phyloP scores from a whole-genome alignment of 2,329 filamentous ascomycete species.

The Cladorrhinum sp. region DNA sequence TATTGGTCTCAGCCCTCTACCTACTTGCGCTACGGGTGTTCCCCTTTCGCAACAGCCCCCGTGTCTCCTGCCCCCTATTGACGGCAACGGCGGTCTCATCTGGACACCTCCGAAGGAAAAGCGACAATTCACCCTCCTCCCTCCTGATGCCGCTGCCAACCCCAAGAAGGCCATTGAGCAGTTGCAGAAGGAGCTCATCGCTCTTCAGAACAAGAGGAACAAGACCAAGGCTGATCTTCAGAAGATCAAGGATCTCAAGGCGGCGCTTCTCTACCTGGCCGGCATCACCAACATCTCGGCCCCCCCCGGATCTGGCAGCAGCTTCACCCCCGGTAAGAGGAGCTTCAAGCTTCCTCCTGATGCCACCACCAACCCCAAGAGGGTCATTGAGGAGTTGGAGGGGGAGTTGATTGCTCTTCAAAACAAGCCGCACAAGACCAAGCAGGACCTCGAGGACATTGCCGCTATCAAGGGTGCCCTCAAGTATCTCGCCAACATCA shows the following conservation, averaged over 20 bases:
- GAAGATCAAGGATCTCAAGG: conserved; percentile 24
- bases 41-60: conserved; percentile 21
- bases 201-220: conserved; percentile 27
- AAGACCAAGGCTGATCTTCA: conserved; percentile 23
- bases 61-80: conserved; percentile 22
- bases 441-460: conserved; percentile 19
- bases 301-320: conserved; percentile 21
- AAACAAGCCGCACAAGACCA: conserved; percentile 24
- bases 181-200: conserved; percentile 21
- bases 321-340: conserved; percentile 26
- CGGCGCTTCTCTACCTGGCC: conserved; percentile 21
- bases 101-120: conserved; percentile 16
- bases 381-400: conserved; percentile 21
- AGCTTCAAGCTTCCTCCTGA: conserved; percentile 21
- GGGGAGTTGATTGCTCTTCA: conserved; percentile 18
- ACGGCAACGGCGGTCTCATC: conserved; percentile 17
- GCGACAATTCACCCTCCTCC: conserved; percentile 21
- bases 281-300: conserved; percentile 23
- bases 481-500: conserved; percentile 19
- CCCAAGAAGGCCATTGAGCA: conserved; percentile 22
- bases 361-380: conserved; percentile 17
- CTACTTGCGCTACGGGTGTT: conserved; percentile 12
- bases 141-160: conserved; percentile 22
- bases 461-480: conserved; percentile 18
- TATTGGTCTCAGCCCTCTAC: not conserved